Percentiles rank a stretch among this genome's conserved stretches.
Evolutionary conservation across 192 early-diverging fungal genomes (phyloP).

Genomic region (Backusella macrospora): DNA sequence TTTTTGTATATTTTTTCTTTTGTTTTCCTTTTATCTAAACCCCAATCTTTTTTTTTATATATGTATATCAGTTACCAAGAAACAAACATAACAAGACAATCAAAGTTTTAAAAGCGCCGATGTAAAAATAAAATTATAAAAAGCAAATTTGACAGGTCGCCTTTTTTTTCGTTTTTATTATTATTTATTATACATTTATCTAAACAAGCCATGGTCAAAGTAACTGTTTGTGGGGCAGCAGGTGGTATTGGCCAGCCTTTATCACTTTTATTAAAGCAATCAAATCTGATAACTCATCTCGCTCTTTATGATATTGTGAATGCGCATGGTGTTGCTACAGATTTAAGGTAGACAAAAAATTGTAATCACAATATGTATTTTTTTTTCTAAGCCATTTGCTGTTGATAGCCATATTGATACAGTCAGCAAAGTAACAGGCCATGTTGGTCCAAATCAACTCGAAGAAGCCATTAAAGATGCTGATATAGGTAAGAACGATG

Average conservation of each 20-base stretch:
- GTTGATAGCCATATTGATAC: slow-evolving; percentile 80
- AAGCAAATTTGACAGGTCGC: neutral
- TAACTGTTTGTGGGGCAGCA: slow-evolving; percentile 72
- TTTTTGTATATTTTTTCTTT: neutral
- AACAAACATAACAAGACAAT: neutral
- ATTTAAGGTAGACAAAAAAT: slow-evolving; percentile 57
- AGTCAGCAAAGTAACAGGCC: slow-evolving; percentile 70
- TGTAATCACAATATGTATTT: neutral
- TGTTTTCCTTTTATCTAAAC: neutral
- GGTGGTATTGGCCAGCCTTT: slow-evolving; percentile 98
- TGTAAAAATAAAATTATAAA: slow-evolving; percentile 3
- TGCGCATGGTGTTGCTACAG: slow-evolving; percentile 95
- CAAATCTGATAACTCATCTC: slow-evolving; percentile 81
- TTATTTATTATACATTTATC: neutral
- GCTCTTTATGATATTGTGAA: slow-evolving; percentile 97
- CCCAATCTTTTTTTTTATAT: neutral
- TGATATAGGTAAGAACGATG: slow-evolving; percentile 43
- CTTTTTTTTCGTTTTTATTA: neutral
- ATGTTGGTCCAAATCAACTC: slow-evolving; percentile 68
- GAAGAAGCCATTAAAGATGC: slow-evolving; percentile 68
- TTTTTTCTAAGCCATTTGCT: neutral
- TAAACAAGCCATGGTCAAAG: slow-evolving; percentile 52
- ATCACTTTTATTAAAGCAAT: slow-evolving; percentile 91
- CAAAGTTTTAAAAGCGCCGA: neutral
- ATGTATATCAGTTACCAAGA: neutral